Percentiles rank a stretch among this genome's conserved stretches.
Conservation (phyloP, 202 grass and related monocot species). For the Setaria italica region DNA sequence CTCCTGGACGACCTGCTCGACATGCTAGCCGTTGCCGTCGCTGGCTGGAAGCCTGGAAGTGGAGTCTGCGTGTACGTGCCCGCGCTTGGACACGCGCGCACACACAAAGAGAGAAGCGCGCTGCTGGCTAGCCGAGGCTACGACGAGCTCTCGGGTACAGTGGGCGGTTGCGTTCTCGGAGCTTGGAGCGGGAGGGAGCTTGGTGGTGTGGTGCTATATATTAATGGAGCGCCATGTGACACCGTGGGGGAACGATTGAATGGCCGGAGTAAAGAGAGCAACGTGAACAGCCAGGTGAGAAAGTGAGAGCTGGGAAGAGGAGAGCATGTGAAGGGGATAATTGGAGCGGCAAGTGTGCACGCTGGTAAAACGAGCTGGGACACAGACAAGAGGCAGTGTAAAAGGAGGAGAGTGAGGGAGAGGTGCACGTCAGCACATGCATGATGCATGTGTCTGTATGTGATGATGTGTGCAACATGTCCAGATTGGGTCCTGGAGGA, state of each 20-base stretch:
- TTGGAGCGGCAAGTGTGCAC: slow-evolving; percentile 34
- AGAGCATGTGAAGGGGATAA: slow-evolving; percentile 64
- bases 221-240: slow-evolving; percentile 64
- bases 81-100: background rate
- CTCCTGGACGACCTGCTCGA: slow-evolving; percentile 42
- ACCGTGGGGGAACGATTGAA: slow-evolving; percentile 45
- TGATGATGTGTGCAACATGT: slow-evolving; percentile 36
- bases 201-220: slow-evolving; percentile 55
- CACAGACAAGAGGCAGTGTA: background rate
- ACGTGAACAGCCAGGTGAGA: slow-evolving; percentile 33
- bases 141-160: slow-evolving; percentile 11
- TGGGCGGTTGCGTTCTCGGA: slow-evolving; percentile 41
- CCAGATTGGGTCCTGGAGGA: slow-evolving; percentile 27
- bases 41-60: background rate
- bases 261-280: slow-evolving; percentile 37
- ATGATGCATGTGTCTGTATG: slow-evolving; percentile 3
- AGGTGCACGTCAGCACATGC: background rate
- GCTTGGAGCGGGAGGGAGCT: slow-evolving; percentile 51
- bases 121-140: background rate
- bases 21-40: slow-evolving; percentile 35
- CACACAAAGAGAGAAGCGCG: background rate
- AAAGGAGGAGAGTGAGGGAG: background rate
- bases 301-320: background rate
- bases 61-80: background rate
- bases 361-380: slow-evolving; percentile 31